A percentile compares a stretch with the other conserved stretches of the same genome.
phyloP scores from a whole-genome alignment of 116 monocot genomes.

The Zostera marina region DNA sequence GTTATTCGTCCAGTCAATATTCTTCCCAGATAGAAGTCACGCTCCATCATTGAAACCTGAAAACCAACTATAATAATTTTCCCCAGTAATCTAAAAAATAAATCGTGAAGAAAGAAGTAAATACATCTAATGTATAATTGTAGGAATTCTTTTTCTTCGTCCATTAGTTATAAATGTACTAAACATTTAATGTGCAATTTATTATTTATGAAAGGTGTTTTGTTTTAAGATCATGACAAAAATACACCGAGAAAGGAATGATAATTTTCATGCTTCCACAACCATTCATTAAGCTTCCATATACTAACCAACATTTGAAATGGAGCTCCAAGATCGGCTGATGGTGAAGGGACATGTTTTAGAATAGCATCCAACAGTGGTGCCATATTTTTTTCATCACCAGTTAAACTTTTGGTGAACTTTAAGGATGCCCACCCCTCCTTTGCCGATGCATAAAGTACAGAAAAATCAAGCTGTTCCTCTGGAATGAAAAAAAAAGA shows the following conservation, averaged over 20 bases:
- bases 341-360: conserved; percentile 68
- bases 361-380: conserved; percentile 86
- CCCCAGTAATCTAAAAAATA: not conserved
- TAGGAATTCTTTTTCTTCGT: too few relatives aligned
- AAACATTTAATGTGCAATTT: too few relatives aligned
- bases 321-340: conserved; percentile 61
- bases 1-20: conserved; percentile 86
- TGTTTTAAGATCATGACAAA: too few relatives aligned
- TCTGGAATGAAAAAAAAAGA: conserved; percentile 30
- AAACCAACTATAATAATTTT: conserved; percentile 9
- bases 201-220: too few relatives aligned
- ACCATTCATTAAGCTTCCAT: conserved; percentile 10
- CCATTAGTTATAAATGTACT: too few relatives aligned
- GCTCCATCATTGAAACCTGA: conserved; percentile 99
- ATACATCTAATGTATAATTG: too few relatives aligned
- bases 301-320: conserved; percentile 80
- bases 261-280: not conserved
- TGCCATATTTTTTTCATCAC: conserved; percentile 65
- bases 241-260: too few relatives aligned
- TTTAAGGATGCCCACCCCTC: conserved; percentile 97
- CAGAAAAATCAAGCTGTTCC: conserved; percentile 97
- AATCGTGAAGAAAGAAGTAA: too few relatives aligned
- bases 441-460: conserved; percentile 99
- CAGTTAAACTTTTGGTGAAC: conserved; percentile 72
- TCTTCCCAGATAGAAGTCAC: conserved; percentile 92